Evolutionary conservation across 768 basidiomycete species (phyloP).

Genomic region (Lactarius pseudohatsudake): DNA sequence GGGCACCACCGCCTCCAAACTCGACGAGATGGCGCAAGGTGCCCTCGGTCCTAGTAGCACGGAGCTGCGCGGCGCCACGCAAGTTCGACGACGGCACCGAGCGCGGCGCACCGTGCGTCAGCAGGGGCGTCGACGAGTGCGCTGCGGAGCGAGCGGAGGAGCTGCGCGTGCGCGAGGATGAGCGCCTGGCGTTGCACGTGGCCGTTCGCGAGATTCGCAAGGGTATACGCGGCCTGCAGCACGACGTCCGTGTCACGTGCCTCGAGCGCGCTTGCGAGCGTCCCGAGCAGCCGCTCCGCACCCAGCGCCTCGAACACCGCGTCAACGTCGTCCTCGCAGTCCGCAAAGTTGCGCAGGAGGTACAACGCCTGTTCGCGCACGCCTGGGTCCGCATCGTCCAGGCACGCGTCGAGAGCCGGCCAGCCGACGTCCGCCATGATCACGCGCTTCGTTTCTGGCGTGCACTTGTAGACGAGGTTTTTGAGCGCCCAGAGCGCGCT

Average conservation of each 20-base stretch:
- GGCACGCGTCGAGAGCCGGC: constrained; percentile 58
- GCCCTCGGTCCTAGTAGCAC: constrained; percentile 47
- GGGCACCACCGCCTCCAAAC: constrained; percentile 33
- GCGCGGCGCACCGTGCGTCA: constrained; percentile 59
- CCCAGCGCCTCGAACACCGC: constrained; percentile 59
- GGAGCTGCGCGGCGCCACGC: constrained; percentile 45
- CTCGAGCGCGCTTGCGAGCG: constrained; percentile 49
- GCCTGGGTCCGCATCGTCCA: constrained; percentile 51
- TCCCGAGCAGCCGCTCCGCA: constrained; percentile 44
- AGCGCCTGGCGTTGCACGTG: constrained; percentile 47
- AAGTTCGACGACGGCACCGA: constrained; percentile 58
- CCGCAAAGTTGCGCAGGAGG: constrained; percentile 65
- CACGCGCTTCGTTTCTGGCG: constrained; percentile 55
- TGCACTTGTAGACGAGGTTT: constrained; percentile 71
- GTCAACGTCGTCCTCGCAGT: constrained; percentile 61
- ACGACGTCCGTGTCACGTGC: constrained; percentile 54
- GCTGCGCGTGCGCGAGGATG: constrained; percentile 50
- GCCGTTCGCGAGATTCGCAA: constrained; percentile 72
- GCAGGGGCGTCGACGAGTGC: constrained; percentile 61
- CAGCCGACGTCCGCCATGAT: constrained; percentile 74
- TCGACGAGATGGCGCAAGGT: constrained; percentile 47
- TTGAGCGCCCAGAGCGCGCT: constrained; percentile 87
- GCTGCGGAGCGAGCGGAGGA: constrained; percentile 54
- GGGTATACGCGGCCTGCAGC: constrained; percentile 57
- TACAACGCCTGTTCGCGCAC: constrained; percentile 73